Evolutionary conservation across 106 monocot species (phyloP).

Genomic region (Platanthera guangdongensis): DNA sequence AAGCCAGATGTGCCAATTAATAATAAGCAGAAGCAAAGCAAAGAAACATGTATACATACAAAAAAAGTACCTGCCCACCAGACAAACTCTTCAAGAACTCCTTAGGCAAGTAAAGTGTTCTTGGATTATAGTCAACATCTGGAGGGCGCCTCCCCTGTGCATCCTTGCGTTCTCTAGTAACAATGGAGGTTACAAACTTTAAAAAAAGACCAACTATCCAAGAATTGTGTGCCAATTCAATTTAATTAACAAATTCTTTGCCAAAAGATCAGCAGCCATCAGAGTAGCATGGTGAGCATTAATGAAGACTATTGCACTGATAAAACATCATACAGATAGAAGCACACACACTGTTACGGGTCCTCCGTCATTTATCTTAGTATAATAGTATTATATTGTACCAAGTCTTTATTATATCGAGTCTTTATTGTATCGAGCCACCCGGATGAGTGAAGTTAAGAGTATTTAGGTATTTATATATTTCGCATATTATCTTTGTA

Average conservation of each 20-base stretch:
- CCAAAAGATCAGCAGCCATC: background rate
- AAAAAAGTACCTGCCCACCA: constrained; percentile 67
- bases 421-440: no score
- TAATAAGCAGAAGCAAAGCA: constrained; percentile 5
- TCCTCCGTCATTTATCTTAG: no score
- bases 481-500: no score
- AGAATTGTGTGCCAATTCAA: background rate
- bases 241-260: background rate
- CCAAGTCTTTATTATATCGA: no score
- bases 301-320: background rate
- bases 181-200: background rate
- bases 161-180: constrained; percentile 65
- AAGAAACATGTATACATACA: background rate
- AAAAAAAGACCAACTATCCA: background rate
- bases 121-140: constrained; percentile 66
- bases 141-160: constrained; percentile 52
- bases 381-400: no score
- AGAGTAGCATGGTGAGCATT: background rate
- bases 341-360: no score
- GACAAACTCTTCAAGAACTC: constrained; percentile 81
- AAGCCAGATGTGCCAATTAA: constrained; percentile 11
- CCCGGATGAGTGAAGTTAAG: no score
- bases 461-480: no score
- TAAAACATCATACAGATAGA: background rate
- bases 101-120: constrained; percentile 75